Evolutionary conservation across 2,329 filamentous ascomycete species (phyloP).

Genomic region (Xylariales sp.): DNA sequence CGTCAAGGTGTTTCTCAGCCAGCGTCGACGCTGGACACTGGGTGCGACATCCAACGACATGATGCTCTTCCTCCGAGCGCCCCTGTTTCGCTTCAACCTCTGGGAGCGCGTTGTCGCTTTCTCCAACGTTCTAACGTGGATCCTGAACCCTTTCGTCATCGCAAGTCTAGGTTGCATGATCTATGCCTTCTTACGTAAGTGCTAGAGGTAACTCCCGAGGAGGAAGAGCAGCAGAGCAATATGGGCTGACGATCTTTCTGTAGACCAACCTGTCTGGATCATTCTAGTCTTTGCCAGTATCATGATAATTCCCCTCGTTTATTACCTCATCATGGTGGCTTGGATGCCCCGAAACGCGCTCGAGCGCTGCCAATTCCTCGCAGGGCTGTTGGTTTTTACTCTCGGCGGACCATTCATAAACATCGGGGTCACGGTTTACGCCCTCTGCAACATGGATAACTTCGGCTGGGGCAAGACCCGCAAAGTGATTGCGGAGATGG

Average conservation of each 20-base stretch:
- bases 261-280: constrained; percentile 14
- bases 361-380: constrained; percentile 20
- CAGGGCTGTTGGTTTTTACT: constrained; percentile 21
- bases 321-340: constrained; percentile 20
- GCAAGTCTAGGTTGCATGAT: constrained; percentile 18
- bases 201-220: background rate
- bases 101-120: constrained; percentile 41
- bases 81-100: constrained; percentile 37
- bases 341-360: constrained; percentile 19
- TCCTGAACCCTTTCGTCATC: constrained; percentile 39
- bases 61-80: constrained; percentile 39
- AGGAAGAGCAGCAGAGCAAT: background rate
- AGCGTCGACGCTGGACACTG: constrained; percentile 44
- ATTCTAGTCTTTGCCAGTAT: constrained; percentile 21
- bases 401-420: constrained; percentile 24
- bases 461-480: constrained; percentile 29
- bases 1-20: constrained; percentile 42
- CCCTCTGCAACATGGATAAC: constrained; percentile 23
- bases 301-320: constrained; percentile 23
- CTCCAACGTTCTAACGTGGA: constrained; percentile 41
- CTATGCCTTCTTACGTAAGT: constrained; percentile 14
- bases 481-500: constrained; percentile 16
- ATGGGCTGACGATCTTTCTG: background rate
- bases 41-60: constrained; percentile 45
- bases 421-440: constrained; percentile 23